Percentiles rank a stretch among this genome's conserved stretches.
Evolutionary conservation across 1,284 basidiomycete genomes (phyloP).

Genomic region (Hypsizygus ulmarius): DNA sequence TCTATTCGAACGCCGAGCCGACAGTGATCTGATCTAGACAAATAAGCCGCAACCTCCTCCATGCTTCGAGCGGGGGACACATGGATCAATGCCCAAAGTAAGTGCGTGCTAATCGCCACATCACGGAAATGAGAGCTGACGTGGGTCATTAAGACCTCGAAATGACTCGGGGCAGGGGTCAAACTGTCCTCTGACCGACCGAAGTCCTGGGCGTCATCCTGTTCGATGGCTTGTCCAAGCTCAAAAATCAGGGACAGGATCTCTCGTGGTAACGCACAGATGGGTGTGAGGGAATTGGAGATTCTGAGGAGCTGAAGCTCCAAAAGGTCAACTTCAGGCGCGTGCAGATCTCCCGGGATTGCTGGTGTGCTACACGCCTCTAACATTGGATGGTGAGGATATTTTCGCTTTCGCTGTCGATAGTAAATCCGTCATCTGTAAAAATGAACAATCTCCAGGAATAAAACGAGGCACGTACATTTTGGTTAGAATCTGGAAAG

Average conservation of each 20-base stretch:
- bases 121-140: slow-evolving; percentile 37
- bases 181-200: slow-evolving; percentile 4
- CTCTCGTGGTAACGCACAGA: slow-evolving; percentile 28
- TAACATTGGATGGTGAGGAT: no score
- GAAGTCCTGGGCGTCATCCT: slow-evolving; percentile 17
- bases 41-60: slow-evolving; percentile 30
- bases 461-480: no score
- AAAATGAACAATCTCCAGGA: no score
- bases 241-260: slow-evolving; percentile 31
- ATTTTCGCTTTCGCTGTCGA: no score
- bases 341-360: not conserved
- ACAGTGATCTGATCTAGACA: slow-evolving; percentile 33
- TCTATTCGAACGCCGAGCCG: slow-evolving; percentile 34
- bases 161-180: slow-evolving; percentile 16
- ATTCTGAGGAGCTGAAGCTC: slow-evolving; percentile 1
- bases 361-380: no score
- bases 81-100: slow-evolving; percentile 39
- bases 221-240: slow-evolving; percentile 21
- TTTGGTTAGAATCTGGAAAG: no score
- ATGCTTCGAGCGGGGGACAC: slow-evolving; percentile 24
- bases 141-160: slow-evolving; percentile 38
- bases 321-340: not conserved
- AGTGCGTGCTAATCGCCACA: slow-evolving; percentile 34
- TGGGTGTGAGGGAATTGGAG: slow-evolving; percentile 12
- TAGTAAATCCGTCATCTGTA: no score